These are phyloP conservation scores for Daldinia loculata DNA, from an alignment of 495 filamentous ascomycete genomes.

Conservation along the genomic window DNA sequence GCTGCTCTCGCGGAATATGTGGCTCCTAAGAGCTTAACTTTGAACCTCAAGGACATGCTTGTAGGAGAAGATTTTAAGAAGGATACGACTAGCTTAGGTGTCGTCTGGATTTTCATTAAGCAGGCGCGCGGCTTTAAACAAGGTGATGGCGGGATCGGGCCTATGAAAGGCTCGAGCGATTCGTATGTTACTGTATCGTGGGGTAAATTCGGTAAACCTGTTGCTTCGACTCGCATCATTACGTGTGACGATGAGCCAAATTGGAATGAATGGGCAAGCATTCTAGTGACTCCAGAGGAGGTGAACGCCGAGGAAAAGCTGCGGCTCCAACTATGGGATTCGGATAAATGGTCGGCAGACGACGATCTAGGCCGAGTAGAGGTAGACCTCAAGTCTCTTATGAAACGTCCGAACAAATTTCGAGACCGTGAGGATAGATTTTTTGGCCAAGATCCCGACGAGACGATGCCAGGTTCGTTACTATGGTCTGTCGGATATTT, in stretches of 20 bases:
- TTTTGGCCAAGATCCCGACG: conserved; percentile 64
- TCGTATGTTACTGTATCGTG: conserved; percentile 75
- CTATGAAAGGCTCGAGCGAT: conserved; percentile 69
- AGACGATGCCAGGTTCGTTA: conserved; percentile 74
- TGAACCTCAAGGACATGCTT: conserved; percentile 78
- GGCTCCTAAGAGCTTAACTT: conserved; percentile 74
- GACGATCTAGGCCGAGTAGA: conserved; percentile 77
- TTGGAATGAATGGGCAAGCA: conserved; percentile 72
- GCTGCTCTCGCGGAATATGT: conserved; percentile 76
- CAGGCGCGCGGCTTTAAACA: conserved; percentile 71
- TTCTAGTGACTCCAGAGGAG: conserved; percentile 73
- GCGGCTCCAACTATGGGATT: conserved; percentile 75
- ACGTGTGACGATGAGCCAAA: conserved; percentile 67
- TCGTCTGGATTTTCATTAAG: conserved; percentile 69
- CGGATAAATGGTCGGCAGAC: conserved; percentile 71
- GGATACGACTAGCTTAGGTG: conserved; percentile 70
- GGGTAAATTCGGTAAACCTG: conserved; percentile 78
- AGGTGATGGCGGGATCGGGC: conserved; percentile 66
- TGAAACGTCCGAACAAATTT: conserved; percentile 63
- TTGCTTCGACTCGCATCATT: conserved; percentile 69
- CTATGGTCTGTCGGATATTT: conserved; percentile 77
- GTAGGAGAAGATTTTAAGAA: conserved; percentile 81
- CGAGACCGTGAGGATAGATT: conserved; percentile 67
- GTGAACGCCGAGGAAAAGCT: conserved; percentile 76
- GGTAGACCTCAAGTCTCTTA: conserved; percentile 69